phyloP scores from a whole-genome alignment of 225 moss, liverwort and hornwort genomes.

The Marchantia paleacea region DNA sequence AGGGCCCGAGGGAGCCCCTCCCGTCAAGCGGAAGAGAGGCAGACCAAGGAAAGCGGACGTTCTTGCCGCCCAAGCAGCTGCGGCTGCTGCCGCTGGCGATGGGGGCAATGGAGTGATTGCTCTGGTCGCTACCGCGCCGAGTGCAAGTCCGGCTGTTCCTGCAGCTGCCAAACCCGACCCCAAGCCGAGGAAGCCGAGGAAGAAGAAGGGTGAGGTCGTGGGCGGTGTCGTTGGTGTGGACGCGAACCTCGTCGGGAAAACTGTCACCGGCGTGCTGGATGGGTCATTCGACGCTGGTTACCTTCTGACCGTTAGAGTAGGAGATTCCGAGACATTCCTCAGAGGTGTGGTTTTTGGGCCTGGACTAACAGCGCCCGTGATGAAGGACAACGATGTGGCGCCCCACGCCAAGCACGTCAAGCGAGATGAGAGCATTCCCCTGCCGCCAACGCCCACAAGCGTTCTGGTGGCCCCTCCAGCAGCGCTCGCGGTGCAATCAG shows the following conservation, averaged over 20 bases:
- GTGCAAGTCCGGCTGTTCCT: not conserved
- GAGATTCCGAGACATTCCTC: conserved; percentile 58
- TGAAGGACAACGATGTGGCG: conserved; percentile 68
- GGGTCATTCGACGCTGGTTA: conserved; percentile 98
- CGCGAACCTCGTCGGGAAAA: conserved; percentile 73
- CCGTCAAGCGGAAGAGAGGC: conserved; percentile 70
- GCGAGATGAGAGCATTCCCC: conserved; percentile 57
- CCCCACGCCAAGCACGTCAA: conserved; percentile 69
- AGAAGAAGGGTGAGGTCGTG: conserved; percentile 54
- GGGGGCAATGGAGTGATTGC: conserved; percentile 33
- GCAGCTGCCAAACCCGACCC: conserved; percentile 24
- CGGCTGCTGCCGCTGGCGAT: conserved; percentile 32
- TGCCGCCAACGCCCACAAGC: conserved; percentile 10
- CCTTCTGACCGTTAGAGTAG: conserved; percentile 71
- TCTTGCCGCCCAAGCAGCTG: conserved; percentile 37
- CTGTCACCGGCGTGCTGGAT: conserved; percentile 82
- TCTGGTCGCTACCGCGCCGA: not conserved
- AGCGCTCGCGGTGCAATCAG: not conserved
- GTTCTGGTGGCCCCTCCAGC: conserved; percentile 4
- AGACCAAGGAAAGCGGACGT: conserved; percentile 77
- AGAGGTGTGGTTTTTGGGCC: conserved; percentile 92
- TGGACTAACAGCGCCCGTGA: conserved; percentile 61
- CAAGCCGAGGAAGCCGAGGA: conserved; percentile 73
- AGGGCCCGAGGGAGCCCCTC: conserved; percentile 35
- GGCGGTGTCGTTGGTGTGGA: conserved; percentile 45